Conservation (phyloP, 192 early-diverging fungal genomes). For the Mortierella alpina region DNA sequence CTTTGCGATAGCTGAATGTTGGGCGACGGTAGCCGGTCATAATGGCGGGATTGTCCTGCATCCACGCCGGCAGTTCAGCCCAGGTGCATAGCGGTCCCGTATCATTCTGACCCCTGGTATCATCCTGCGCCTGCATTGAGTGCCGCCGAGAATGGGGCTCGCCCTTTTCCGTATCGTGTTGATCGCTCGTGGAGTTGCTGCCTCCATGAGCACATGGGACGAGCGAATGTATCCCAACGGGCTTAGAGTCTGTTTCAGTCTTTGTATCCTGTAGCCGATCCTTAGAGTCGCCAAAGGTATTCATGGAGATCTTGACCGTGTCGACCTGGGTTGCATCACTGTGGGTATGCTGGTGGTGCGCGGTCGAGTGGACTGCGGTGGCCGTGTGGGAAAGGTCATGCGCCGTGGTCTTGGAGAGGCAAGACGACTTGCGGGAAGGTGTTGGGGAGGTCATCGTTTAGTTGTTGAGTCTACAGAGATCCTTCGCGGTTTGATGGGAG, state of each 20-base stretch:
- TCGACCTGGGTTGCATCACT: neutral
- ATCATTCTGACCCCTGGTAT: constrained; percentile 1
- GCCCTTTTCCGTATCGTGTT: constrained; percentile 14
- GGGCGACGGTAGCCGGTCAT: constrained; percentile 39
- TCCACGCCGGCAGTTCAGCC: constrained; percentile 46
- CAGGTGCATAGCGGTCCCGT: constrained; percentile 27
- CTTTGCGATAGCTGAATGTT: constrained; percentile 34
- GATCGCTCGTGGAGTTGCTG: neutral
- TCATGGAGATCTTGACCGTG: neutral
- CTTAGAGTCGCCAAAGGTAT: constrained; percentile 6
- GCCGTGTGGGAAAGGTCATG: constrained; percentile 5
- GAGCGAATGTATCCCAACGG: constrained; percentile 13
- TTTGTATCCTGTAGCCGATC: neutral
- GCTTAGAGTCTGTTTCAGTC: constrained; percentile 1
- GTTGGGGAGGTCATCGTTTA: constrained; percentile 8
- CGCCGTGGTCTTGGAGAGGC: constrained; percentile 17
- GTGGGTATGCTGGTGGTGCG: constrained; percentile 5
- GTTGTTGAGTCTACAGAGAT: neutral
- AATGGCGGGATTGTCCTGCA: constrained; percentile 47
- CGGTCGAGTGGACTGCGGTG: neutral
- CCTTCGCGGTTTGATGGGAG: neutral
- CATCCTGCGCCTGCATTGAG: constrained; percentile 5
- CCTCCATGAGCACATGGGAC: neutral
- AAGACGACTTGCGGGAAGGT: constrained; percentile 14
- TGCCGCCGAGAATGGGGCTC: neutral